Base-by-base conservation (phyloP, 345 rosid species). In the Euclidium syriacum region DNA sequence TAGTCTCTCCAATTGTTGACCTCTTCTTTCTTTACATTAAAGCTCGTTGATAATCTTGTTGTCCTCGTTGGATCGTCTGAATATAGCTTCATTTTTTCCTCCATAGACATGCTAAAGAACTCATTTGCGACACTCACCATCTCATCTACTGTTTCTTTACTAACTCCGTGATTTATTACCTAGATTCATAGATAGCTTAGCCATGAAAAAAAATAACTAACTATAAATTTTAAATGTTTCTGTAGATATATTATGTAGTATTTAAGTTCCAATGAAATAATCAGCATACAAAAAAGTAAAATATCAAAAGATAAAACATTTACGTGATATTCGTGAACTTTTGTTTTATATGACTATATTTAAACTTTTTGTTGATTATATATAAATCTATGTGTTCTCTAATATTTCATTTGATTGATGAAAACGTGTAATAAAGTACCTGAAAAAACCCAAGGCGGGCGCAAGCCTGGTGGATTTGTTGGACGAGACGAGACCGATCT, bases 1-100 rank as follows among this genome's bases (percentile, higher is more conserved):
- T 82, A 91, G 42, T 91, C 98, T 55, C 98, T 81, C 98, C 98
- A 91, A 64, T 84, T 88, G 34, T 85, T 85, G 10, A 91, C 79
- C 25, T 73, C 80, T 82, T 91, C 96, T 59, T 84, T 91, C 0
- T 76, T 88, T 16, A 91, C 77, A 68, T 91, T 88, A 27, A 86
- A 91, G 59, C 98, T 88, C 2, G 98, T 85, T 0, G 98, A 88
- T 36, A 91, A 73, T 69, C 96, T 84, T 70, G 70, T 72, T 29
- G 98, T 84, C 76, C 74, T 91, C 6, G 90, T 38, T 9, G 91
- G 89, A 57, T 91, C 98, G 34, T 91, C 98, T 0, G 98, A 91
- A 60, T 88, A 85, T 0, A 85, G 60, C 80, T 91, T 91, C 82
- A 91, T 32, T 73, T 84, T 88, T 77, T 91, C 98, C 65, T 86